A percentile compares a stretch with the other conserved stretches of the same genome.
Conservation (phyloP, 2,329 filamentous ascomycete genomes). For the Claviceps capensis region DNA sequence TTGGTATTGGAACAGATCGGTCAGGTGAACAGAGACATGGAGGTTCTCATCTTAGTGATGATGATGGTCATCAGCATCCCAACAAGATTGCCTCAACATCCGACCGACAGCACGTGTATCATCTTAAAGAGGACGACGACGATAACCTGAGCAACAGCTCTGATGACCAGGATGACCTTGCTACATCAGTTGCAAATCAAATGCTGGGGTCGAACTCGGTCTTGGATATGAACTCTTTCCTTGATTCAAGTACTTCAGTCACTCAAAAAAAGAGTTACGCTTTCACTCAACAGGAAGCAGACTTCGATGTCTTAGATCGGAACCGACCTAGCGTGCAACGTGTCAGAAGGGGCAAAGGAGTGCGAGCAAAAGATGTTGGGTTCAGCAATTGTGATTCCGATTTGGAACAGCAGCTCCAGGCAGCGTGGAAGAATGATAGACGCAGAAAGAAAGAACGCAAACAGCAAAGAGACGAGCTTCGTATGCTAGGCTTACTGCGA, state of each 20-base stretch:
- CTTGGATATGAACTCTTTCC: neutral
- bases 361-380: constrained; percentile 36
- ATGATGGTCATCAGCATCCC: neutral
- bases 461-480: constrained; percentile 53
- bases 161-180: constrained; percentile 14
- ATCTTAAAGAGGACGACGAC: neutral
- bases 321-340: constrained; percentile 50
- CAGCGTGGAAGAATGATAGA: constrained; percentile 53
- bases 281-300: constrained; percentile 34
- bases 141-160: neutral
- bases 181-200: constrained; percentile 13
- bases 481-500: constrained; percentile 51
- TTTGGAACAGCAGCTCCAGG: constrained; percentile 43
- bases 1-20: neutral
- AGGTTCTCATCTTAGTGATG: neutral
- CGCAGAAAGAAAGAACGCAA: constrained; percentile 59
- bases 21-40: neutral
- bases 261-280: neutral
- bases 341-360: constrained; percentile 47
- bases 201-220: constrained; percentile 4
- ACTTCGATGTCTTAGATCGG: constrained; percentile 78
- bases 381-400: constrained; percentile 52
- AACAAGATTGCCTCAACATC: neutral
- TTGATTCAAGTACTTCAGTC: neutral
- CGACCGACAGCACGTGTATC: neutral